Evolutionary conservation across 768 basidiomycete genomes (phyloP), one percentile per base, ranked within the genome.

Genomic region (Lentinula detonsa): DNA sequence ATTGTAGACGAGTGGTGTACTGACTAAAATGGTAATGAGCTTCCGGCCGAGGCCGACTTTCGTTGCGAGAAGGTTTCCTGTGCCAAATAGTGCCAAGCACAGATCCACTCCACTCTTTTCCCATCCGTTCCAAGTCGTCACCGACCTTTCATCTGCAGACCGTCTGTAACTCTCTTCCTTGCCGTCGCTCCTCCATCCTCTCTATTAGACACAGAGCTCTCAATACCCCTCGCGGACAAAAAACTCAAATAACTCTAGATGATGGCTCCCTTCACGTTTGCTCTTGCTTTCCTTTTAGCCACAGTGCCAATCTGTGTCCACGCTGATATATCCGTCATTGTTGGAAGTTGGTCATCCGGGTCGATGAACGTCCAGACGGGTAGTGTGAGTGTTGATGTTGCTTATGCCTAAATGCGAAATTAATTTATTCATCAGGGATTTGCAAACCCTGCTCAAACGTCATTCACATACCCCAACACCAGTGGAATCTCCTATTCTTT

Each of bases 401-500:
- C 37, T 23, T 53, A 34, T 16, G 34, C 7, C 15, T 4, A 48
- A 7, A 48, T 37, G 28, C 62, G 53, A 39, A 4, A 34, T 53
- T 61, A 57, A 48, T 39, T 53, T 11, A 62, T 65, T 40, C 50
- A 23, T 3, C 28, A 98, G 95, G 78, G 80, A 60, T 98, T 95
- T 72, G 93, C 89, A 43, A 85, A 90, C 68, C 95, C 97, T 0
- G 81, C 83, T 49, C 92, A 94, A 67, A 74, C 81, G 75, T 79
- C 88, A 3, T 98, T 99, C 75, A 84, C 60, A 37, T 96, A 95
- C 71, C 96, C 97, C 4, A 70, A 70, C 60, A 94, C 85, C 18
- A 92, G 95, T 0, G 97, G 97, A 34, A 81, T 97, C 5, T 88
- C 90, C 4, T 93, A 83, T 71, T 90, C 94, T 34, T 96, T 98